Evolutionary conservation across 1,284 basidiomycete genomes (phyloP).

Genomic region (Trichosporon coremiiforme): DNA sequence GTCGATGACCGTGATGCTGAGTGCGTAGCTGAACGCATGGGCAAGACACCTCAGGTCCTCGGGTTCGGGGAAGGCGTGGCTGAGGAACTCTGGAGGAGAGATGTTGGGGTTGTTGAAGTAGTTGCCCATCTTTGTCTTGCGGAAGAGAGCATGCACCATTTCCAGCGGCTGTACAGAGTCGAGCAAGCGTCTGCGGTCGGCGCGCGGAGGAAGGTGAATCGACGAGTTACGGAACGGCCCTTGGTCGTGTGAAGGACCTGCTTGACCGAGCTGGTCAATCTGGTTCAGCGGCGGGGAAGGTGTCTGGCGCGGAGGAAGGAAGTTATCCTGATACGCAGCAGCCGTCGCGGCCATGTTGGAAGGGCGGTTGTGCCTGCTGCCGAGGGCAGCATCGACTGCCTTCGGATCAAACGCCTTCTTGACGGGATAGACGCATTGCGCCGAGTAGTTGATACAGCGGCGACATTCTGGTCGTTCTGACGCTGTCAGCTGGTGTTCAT

Average conservation of each 20-base stretch:
- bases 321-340: conserved; percentile 19
- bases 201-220: conserved; percentile 20
- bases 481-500: not conserved
- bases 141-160: conserved; percentile 43
- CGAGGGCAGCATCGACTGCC: conserved; percentile 35
- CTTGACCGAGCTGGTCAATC: not conserved
- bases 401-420: conserved; percentile 43
- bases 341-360: conserved; percentile 29
- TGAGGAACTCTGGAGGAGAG: conserved; percentile 47
- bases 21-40: conserved; percentile 41
- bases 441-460: conserved; percentile 33
- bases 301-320: not conserved
- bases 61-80: conserved; percentile 38
- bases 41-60: conserved; percentile 45
- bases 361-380: conserved; percentile 36
- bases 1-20: conserved; percentile 47
- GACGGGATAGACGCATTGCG: conserved; percentile 46
- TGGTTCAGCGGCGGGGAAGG: not conserved
- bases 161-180: conserved; percentile 39
- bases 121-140: conserved; percentile 48
- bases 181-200: conserved; percentile 19
- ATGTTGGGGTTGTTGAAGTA: conserved; percentile 44
- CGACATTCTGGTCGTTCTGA: conserved; percentile 24
- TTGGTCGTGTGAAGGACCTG: conserved; percentile 18
- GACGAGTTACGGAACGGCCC: conserved; percentile 3